Percentiles rank a stretch among this genome's conserved stretches.
These are phyloP conservation scores for Cephaloascus albidus DNA, from an alignment of 805 yeast genomes.

Conservation along the genomic window DNA sequence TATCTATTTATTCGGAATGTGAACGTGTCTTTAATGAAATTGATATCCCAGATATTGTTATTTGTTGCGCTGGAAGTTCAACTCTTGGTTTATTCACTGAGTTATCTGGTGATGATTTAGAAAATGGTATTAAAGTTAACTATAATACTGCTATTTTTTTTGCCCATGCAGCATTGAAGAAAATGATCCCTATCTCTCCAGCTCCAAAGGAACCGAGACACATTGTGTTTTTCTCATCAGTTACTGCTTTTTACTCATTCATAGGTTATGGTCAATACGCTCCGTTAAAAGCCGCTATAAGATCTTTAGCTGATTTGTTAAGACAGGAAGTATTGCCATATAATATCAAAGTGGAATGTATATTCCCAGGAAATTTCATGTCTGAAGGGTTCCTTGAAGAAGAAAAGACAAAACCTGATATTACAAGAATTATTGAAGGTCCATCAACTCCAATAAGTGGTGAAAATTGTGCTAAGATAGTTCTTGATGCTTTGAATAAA, in stretches of 20 bases:
- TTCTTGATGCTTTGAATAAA: conserved; percentile 42
- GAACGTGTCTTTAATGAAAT: conserved; percentile 30
- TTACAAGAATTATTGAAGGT: conserved; percentile 81
- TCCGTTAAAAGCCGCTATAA: conserved; percentile 78
- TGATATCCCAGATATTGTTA: conserved; percentile 56
- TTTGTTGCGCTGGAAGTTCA: conserved; percentile 86
- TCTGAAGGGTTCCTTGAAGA: conserved; percentile 85
- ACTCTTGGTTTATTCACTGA: conserved; percentile 73
- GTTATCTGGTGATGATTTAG: conserved; percentile 46
- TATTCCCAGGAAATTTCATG: conserved; percentile 82
- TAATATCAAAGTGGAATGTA: conserved; percentile 60
- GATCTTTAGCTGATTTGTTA: conserved; percentile 63
- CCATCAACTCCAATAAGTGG: conserved; percentile 63
- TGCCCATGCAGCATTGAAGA: conserved; percentile 53
- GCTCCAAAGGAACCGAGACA: conserved; percentile 24
- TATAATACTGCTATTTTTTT: conserved; percentile 67
- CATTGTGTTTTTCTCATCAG: conserved; percentile 63
- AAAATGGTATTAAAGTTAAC: conserved; percentile 54
- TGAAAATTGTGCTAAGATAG: conserved; percentile 52
- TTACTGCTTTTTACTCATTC: conserved; percentile 75
- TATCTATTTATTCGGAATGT: conserved; percentile 45
- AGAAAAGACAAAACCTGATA: conserved; percentile 74
- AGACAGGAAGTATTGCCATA: conserved; percentile 75
- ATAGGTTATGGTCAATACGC: conserved; percentile 90
- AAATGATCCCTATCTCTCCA: conserved; percentile 13